Conservation (phyloP, 2,329 filamentous ascomycete genomes). For the Ploettnerulaceae sp. region DNA sequence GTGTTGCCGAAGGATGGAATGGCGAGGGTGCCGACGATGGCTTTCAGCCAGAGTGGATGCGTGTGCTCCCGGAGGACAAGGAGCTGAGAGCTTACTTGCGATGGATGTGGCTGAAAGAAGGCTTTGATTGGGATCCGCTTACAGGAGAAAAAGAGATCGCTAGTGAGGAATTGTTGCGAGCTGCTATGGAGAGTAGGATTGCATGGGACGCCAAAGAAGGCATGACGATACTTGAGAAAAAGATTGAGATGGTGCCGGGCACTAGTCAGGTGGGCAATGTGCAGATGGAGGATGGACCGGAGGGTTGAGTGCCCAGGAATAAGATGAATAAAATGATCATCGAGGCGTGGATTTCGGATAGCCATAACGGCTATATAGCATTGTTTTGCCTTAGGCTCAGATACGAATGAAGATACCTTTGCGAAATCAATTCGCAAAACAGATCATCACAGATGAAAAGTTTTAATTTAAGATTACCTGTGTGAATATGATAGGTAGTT, state of each 20-base stretch:
- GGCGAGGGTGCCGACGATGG: constrained; percentile 45
- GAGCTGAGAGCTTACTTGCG: constrained; percentile 80
- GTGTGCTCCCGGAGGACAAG: constrained; percentile 77
- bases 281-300: no score
- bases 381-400: no score
- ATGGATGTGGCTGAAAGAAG: constrained; percentile 90
- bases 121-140: constrained; percentile 72
- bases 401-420: no score
- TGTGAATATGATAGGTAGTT: no score
- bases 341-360: no score
- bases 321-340: no score
- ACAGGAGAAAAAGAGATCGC: constrained; percentile 60
- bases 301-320: no score
- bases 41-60: constrained; percentile 87
- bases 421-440: no score
- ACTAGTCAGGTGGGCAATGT: constrained; percentile 1
- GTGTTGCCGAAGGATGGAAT: constrained; percentile 60
- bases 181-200: constrained; percentile 54
- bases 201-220: constrained; percentile 33
- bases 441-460: no score
- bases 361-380: no score
- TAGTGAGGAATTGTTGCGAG: constrained; percentile 47
- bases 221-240: constrained; percentile 37
- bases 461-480: no score
- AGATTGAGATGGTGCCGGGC: constrained; percentile 14